Base-by-base conservation (phyloP, 1,139 yeast species). In the Zygosaccharomyces pseudobailii region DNA sequence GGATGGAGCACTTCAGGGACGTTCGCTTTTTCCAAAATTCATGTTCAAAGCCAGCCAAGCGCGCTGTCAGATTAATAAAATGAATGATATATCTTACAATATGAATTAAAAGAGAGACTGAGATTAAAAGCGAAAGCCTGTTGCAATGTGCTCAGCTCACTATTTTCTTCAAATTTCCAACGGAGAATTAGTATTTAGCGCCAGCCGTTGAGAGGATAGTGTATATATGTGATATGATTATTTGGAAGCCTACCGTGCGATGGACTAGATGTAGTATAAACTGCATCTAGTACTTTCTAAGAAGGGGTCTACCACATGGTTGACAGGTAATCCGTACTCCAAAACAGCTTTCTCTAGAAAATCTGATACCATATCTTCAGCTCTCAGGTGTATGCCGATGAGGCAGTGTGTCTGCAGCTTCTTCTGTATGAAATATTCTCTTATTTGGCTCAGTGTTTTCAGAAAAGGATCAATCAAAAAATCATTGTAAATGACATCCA, bases 401-500 rank as follows among this genome's bases (percentile, higher is more conserved):
- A 63, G 38, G 9, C 57, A 56, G 20, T 45, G 53, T 1, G 47
- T 40, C 2, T 36, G 27, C 8, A 41, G 20, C 19, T 27, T 39
- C 6, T 31, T 41, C 27, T 9, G 13, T 10, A 34, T 36, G 36
- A 48, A 55, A 36, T 43, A 45, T 5, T 37, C 31, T 8, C 53
- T 25, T 10, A 64, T 43, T 20, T 47, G 49, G 3, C 30, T 40
- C 6, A 65, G 31, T 4, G 66, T 61, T 9, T 51, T 41, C n/a
- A 65, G 47, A 40, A 61, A 62, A 2, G 68, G 67, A 2, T 49
- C 53, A 8, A 65, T 62, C 13, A 65, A 50, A 40, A 53, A 65
- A 30, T 63, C 68, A 42, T 65, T 65, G 56, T 65, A 65, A 5
- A 65, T 59, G 5, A 64, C 68, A 49, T 65, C 69, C 62, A 65